These are phyloP conservation scores for Naematelia aurantialba DNA, from an alignment of 768 basidiomycete genomes.

Conservation along the genomic window DNA sequence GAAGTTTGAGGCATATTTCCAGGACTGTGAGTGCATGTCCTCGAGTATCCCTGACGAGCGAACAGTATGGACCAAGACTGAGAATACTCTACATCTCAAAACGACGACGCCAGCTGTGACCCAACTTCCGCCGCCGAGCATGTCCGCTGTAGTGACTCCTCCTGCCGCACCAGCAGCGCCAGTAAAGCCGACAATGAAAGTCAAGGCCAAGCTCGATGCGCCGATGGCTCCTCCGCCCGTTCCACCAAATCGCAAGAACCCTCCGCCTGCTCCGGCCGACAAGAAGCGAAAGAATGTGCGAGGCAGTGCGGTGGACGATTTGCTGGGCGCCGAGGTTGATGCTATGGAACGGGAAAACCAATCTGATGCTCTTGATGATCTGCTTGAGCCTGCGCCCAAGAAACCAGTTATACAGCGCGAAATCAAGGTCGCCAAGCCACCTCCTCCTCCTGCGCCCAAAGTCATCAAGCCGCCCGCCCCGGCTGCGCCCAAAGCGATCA, in stretches of 20 bases:
- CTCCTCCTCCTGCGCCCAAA: background rate
- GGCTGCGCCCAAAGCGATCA: background rate
- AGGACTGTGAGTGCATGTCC: slow-evolving; percentile 63
- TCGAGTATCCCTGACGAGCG: background rate
- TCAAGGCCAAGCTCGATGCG: slow-evolving; percentile 12
- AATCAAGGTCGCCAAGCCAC: slow-evolving; percentile 54
- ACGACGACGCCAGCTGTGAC: slow-evolving; percentile 7
- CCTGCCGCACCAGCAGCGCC: background rate
- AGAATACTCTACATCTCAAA: slow-evolving; percentile 53
- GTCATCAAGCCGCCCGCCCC: no score
- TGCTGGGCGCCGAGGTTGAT: slow-evolving; percentile 47
- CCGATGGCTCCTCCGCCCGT: slow-evolving; percentile 41
- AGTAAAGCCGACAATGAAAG: slow-evolving; percentile 16
- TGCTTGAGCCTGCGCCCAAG: slow-evolving; percentile 52
- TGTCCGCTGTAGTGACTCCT: background rate
- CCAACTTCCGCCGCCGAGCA: background rate
- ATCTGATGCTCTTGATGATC: slow-evolving; percentile 4
- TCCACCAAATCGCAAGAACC: slow-evolving; percentile 12
- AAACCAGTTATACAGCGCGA: slow-evolving; percentile 51
- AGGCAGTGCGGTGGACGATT: slow-evolving; percentile 35
- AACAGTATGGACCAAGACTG: slow-evolving; percentile 68
- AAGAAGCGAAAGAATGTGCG: slow-evolving; percentile 23
- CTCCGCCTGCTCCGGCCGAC: background rate
- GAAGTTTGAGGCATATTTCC: slow-evolving; percentile 72
- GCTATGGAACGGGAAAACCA: slow-evolving; percentile 39